A percentile compares a stretch with the other conserved stretches of the same genome.
Conservation (phyloP, 192 early-diverging fungal species). For the Bifiguratus adelaidae region DNA sequence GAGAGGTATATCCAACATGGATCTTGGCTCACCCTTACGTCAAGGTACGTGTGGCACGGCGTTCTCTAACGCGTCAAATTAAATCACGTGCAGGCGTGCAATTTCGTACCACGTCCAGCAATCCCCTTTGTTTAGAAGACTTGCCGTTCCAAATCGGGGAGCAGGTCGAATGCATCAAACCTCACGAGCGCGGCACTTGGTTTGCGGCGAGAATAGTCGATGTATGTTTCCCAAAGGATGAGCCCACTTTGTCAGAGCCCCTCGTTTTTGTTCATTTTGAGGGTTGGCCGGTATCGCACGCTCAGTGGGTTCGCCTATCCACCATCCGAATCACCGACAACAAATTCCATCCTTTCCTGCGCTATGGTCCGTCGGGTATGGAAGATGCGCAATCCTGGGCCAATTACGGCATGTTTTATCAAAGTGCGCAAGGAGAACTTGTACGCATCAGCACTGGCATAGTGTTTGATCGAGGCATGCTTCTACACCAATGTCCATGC, state of each 20-base stretch:
- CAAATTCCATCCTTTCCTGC: slow-evolving; percentile 7
- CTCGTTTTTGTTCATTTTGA: slow-evolving; percentile 37
- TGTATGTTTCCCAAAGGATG: neutral
- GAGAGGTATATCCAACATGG: too few relatives aligned
- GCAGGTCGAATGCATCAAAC: slow-evolving; percentile 9
- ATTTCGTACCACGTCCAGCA: neutral
- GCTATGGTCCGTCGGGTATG: slow-evolving; percentile 28
- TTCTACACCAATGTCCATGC: slow-evolving; percentile 35
- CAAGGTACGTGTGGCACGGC: too few relatives aligned
- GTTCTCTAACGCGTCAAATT: too few relatives aligned
- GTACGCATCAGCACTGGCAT: slow-evolving; percentile 33
- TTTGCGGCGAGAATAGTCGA: slow-evolving; percentile 8
- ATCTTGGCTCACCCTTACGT: too few relatives aligned
- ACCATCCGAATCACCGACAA: slow-evolving; percentile 23
- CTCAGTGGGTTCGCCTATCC: slow-evolving; percentile 32
- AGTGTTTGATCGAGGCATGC: slow-evolving; percentile 31
- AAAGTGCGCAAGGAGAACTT: slow-evolving; percentile 19
- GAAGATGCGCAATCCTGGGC: slow-evolving; percentile 29
- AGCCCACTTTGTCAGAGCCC: neutral
- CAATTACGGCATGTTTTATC: slow-evolving; percentile 32
- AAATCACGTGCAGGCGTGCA: too few relatives aligned
- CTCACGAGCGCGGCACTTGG: slow-evolving; percentile 10
- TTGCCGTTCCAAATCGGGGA: slow-evolving; percentile 6
- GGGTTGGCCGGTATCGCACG: slow-evolving; percentile 34
- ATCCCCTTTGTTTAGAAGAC: neutral